These are phyloP conservation scores for Saccharomycopsis malanga DNA, from an alignment of 805 yeast species.

Conservation along the genomic window DNA sequence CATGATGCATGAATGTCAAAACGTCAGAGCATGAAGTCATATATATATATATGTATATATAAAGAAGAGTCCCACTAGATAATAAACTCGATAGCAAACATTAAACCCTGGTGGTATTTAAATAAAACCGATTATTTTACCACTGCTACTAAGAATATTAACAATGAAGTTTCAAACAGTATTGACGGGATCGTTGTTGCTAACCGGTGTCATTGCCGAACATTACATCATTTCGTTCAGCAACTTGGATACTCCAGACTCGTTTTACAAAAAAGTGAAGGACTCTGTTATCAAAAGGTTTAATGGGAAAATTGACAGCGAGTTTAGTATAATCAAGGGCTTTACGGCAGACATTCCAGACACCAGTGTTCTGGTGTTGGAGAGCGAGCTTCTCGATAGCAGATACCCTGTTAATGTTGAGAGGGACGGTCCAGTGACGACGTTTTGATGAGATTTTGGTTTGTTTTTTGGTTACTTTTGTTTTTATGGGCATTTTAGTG, in stretches of 20 bases:
- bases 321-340: slow-evolving; percentile 17
- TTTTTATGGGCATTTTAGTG: too few species aligned
- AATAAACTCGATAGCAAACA: too few species aligned
- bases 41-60: too few species aligned
- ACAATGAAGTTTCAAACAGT: too few species aligned
- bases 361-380: slow-evolving; percentile 4
- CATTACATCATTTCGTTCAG: slow-evolving; percentile 15
- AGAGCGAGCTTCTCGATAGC: slow-evolving; percentile 1
- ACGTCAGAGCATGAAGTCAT: too few species aligned
- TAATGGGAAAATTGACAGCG: slow-evolving; percentile 13
- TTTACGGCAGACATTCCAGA: slow-evolving; percentile 14
- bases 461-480: too few species aligned
- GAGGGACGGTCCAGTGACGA: slow-evolving; percentile 12
- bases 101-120: too few species aligned
- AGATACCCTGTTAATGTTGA: slow-evolving; percentile 17
- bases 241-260: slow-evolving; percentile 14
- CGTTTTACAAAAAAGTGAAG: slow-evolving; percentile 19
- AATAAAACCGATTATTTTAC: too few species aligned
- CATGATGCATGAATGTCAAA: too few species aligned
- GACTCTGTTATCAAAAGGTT: slow-evolving; percentile 5
- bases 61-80: too few species aligned
- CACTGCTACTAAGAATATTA: too few species aligned
- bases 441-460: neutral
- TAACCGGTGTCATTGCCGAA: slow-evolving; percentile 7
- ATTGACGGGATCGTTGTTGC: too few species aligned